These are phyloP conservation scores for Teunomyces stri DNA, from an alignment of 805 yeast genomes.

Conservation along the genomic window DNA sequence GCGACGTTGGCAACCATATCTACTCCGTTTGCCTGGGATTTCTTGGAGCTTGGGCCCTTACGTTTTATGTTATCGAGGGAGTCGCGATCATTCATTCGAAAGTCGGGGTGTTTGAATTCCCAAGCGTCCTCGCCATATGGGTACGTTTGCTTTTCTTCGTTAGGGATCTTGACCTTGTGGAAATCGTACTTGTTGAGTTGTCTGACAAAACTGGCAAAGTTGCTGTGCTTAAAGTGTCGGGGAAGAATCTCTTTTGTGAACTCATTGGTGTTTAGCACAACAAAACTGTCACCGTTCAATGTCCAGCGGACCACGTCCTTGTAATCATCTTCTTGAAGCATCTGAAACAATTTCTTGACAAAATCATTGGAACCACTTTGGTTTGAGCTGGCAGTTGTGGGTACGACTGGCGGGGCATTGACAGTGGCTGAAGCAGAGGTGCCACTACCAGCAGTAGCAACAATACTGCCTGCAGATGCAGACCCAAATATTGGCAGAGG, in stretches of 20 bases:
- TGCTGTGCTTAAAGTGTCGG: slow-evolving; percentile 89
- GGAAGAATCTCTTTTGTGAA: slow-evolving; percentile 89
- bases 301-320: slow-evolving; percentile 83
- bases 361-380: slow-evolving; percentile 67
- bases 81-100: slow-evolving; percentile 70
- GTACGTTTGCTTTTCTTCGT: slow-evolving; percentile 51
- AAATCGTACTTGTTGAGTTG: slow-evolving; percentile 96
- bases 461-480: background rate
- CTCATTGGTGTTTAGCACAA: slow-evolving; percentile 85
- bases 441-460: background rate
- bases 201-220: slow-evolving; percentile 92
- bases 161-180: slow-evolving; percentile 83
- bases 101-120: slow-evolving; percentile 94
- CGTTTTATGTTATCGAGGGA: slow-evolving; percentile 84
- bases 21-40: slow-evolving; percentile 26
- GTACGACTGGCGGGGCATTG: background rate
- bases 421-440: background rate
- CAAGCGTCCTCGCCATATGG: slow-evolving; percentile 79
- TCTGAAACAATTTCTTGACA: slow-evolving; percentile 74
- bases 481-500: background rate
- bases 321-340: slow-evolving; percentile 82
- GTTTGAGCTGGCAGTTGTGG: slow-evolving; percentile 24
- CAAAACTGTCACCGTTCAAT: slow-evolving; percentile 77
- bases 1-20: slow-evolving; percentile 2
- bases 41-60: slow-evolving; percentile 64